Conservation (phyloP, 345 rosid genomes). For the Cardiospermum halicacabum region DNA sequence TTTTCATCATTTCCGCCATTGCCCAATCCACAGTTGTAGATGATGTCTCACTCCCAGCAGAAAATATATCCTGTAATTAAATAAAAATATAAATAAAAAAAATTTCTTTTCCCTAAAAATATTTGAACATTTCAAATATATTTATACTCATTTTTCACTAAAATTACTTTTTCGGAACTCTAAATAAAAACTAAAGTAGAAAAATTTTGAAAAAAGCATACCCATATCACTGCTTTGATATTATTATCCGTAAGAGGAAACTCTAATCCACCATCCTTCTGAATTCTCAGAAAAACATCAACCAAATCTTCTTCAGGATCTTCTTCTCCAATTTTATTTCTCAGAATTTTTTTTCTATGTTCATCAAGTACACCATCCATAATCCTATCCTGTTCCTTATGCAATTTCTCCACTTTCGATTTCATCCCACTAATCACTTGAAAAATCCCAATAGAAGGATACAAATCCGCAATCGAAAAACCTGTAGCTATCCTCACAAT, state of each 20-base stretch:
- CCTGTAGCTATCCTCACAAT: slow-evolving; percentile 17
- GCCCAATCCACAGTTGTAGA: slow-evolving; percentile 21
- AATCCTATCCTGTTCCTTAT: slow-evolving; percentile 17
- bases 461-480: slow-evolving; percentile 28
- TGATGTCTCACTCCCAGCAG: slow-evolving; percentile 11
- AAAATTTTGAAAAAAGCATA: no score
- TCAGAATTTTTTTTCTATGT: slow-evolving; percentile 10
- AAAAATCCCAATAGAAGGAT: slow-evolving; percentile 21
- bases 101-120: no score
- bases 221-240: slow-evolving; percentile 24
- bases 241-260: slow-evolving; percentile 21
- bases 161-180: no score
- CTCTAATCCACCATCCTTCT: slow-evolving; percentile 13
- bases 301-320: slow-evolving; percentile 24
- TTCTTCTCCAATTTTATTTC: background rate
- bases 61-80: no score
- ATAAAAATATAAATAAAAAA: no score
- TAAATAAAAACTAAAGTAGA: no score
- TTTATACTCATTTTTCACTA: no score
- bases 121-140: no score
- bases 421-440: slow-evolving; percentile 12
- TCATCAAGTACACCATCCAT: slow-evolving; percentile 26
- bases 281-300: slow-evolving; percentile 31
- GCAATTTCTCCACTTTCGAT: slow-evolving; percentile 16
- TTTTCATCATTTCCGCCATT: slow-evolving; percentile 15